These are phyloP conservation scores for Arachnomyces sp. DNA, from an alignment of 2,329 filamentous ascomycete species.

Conservation along the genomic window DNA sequence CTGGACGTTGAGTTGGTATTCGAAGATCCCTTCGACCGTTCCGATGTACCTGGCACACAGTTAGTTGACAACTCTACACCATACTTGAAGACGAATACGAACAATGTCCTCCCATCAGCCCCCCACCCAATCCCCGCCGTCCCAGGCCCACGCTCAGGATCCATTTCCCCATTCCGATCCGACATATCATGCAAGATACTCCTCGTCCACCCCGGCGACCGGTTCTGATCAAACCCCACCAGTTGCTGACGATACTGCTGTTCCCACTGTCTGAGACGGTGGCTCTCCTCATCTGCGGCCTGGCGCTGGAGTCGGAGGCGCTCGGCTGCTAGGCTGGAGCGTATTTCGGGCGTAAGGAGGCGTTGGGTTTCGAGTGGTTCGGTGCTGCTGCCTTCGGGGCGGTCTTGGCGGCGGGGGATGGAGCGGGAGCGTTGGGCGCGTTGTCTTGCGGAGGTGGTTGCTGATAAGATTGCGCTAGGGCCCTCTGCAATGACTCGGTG, in stretches of 20 bases:
- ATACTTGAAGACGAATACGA: conserved; percentile 18
- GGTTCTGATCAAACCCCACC: conserved; percentile 26
- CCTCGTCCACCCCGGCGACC: conserved; percentile 31
- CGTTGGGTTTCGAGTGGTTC: conserved; percentile 22
- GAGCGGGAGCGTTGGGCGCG: conserved; percentile 27
- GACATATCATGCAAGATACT: conserved; percentile 29
- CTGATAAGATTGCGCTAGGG: conserved; percentile 1
- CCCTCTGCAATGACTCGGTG: conserved; percentile 7
- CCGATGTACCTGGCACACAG: conserved; percentile 34
- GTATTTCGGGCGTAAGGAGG: conserved; percentile 25
- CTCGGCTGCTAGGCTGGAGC: conserved; percentile 31
- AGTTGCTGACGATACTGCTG: conserved; percentile 27
- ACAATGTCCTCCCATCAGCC: conserved; percentile 39
- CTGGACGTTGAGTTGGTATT: conserved; percentile 38
- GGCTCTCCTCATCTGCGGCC: conserved; percentile 26
- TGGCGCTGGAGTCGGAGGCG: conserved; percentile 31
- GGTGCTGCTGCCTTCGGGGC: conserved; percentile 20
- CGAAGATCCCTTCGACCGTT: conserved; percentile 41
- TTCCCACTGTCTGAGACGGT: conserved; percentile 22
- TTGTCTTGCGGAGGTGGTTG: conserved; percentile 12
- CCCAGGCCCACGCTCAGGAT: conserved; percentile 30
- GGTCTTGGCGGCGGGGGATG: conserved; percentile 26
- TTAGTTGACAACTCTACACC: conserved; percentile 8
- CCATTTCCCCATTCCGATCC: conserved; percentile 25
- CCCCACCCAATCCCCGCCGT: conserved; percentile 43